A percentile compares a stretch with the other conserved stretches of the same genome.
phyloP scores from a whole-genome alignment of 2,329 filamentous ascomycete genomes.

The Anthostomella pinea region DNA sequence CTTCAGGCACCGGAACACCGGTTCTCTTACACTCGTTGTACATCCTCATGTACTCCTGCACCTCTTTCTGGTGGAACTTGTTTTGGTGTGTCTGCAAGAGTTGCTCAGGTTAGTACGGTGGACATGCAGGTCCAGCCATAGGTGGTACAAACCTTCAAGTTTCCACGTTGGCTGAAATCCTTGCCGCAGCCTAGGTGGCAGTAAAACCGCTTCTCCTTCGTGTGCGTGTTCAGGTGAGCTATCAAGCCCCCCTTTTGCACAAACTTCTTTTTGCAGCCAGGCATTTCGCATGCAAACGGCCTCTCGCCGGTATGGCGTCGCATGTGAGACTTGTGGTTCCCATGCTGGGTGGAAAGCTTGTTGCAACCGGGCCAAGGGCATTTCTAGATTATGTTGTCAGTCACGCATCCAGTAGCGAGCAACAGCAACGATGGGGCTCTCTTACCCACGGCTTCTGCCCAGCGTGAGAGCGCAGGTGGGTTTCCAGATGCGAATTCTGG shows the following conservation, averaged over 20 bases:
- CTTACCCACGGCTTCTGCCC: constrained; percentile 87
- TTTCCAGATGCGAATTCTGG: constrained; percentile 91
- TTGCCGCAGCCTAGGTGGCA: constrained; percentile 87
- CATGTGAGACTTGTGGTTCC: no score
- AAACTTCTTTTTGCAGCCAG: constrained; percentile 76
- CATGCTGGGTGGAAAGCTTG: constrained; percentile 80
- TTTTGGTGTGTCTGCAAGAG: constrained; percentile 68
- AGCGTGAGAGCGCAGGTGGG: constrained; percentile 83
- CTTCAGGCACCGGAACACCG: constrained; percentile 59
- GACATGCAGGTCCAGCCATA: neutral
- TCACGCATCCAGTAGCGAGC: no score
- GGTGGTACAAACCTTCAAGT: constrained; percentile 68
- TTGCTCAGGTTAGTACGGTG: constrained; percentile 5
- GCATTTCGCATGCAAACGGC: constrained; percentile 76
- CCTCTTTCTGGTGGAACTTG: constrained; percentile 79
- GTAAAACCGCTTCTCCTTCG: constrained; percentile 71
- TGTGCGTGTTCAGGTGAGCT: constrained; percentile 79
- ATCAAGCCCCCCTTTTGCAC: constrained; percentile 82
- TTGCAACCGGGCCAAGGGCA: constrained; percentile 59
- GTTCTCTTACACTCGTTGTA: constrained; percentile 69
- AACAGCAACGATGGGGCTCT: constrained; percentile 17
- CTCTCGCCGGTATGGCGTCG: constrained; percentile 66
- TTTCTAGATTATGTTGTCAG: no score
- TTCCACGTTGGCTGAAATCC: constrained; percentile 84
- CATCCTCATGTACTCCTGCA: constrained; percentile 66